Percentiles rank a stretch among this genome's conserved stretches.
These are phyloP conservation scores for Haberlea rhodopensis DNA, from an alignment of 257 asterid species.

Conservation along the genomic window DNA sequence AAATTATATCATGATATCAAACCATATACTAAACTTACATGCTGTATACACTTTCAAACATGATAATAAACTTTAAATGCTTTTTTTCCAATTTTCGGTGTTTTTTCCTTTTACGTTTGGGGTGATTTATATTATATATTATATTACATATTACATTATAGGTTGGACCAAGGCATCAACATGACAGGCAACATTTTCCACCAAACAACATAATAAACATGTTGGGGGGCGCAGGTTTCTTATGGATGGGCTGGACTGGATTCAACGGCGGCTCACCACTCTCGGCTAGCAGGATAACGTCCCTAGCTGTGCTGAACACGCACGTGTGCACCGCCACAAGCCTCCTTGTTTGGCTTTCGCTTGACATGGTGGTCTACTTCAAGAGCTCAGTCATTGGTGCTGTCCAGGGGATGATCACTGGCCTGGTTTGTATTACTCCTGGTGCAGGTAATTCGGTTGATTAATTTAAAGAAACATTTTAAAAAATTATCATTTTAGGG, in stretches of 20 bases:
- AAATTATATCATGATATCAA: too few relatives aligned
- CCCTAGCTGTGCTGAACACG: conserved; percentile 66
- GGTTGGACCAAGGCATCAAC: conserved; percentile 65
- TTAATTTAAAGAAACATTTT: background rate
- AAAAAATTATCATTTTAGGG: too few relatives aligned
- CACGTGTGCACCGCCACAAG: conserved; percentile 77
- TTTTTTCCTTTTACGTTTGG: background rate
- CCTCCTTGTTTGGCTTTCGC: conserved; percentile 67
- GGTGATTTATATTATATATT: too few relatives aligned
- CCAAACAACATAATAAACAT: conserved; percentile 75
- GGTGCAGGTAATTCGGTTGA: conserved; percentile 49
- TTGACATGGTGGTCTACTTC: conserved; percentile 52
- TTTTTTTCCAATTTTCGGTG: background rate
- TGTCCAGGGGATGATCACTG: conserved; percentile 80
- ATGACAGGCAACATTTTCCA: conserved; percentile 68
- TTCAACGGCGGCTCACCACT: conserved; percentile 76
- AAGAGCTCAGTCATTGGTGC: conserved; percentile 79
- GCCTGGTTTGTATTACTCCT: conserved; percentile 83
- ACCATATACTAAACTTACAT: too few relatives aligned
- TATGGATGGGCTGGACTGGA: conserved; percentile 86
- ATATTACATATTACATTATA: conserved; percentile 17
- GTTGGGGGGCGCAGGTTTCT: conserved; percentile 74
- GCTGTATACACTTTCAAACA: too few relatives aligned
- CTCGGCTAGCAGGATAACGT: conserved; percentile 43
- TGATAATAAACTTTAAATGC: too few relatives aligned